Evolutionary conservation across 164 flowering plant genomes (phyloP).

Genomic region (Magnolia changhungtana): DNA sequence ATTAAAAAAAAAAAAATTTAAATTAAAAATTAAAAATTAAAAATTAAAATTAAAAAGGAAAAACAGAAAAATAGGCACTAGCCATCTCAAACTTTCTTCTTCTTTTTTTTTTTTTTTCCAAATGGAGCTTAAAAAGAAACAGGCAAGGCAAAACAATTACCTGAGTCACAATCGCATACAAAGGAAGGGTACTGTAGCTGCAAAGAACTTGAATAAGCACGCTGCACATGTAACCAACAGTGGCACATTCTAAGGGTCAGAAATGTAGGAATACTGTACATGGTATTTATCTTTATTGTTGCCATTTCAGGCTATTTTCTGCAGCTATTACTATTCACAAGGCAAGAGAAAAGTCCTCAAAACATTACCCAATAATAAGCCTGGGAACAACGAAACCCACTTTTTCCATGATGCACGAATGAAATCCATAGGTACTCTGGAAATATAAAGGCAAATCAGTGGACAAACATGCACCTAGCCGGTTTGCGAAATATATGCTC

Average conservation of each 20-base stretch:
- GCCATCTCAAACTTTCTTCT: neutral
- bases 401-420: constrained; percentile 91
- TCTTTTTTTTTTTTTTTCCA: neutral
- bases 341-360: neutral
- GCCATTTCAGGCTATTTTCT: neutral
- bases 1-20: constrained; percentile 7
- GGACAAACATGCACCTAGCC: neutral
- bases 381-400: constrained; percentile 64
- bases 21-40: too few relatives aligned
- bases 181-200: constrained; percentile 91
- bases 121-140: neutral
- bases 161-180: constrained; percentile 93
- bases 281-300: constrained; percentile 1
- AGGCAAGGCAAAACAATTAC: constrained; percentile 27
- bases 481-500: neutral
- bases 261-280: neutral
- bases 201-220: constrained; percentile 80
- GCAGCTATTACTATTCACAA: neutral
- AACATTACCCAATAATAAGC: constrained; percentile 72
- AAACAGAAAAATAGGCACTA: neutral
- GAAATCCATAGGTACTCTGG: constrained; percentile 41
- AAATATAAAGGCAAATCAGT: neutral
- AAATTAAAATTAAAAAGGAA: neutral
- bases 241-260: neutral
- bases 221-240: constrained; percentile 26